Evolutionary conservation across 2,329 filamentous ascomycete species (phyloP), one percentile per base, ranked within the genome.

Genomic region (Alternaria tenuissima): DNA sequence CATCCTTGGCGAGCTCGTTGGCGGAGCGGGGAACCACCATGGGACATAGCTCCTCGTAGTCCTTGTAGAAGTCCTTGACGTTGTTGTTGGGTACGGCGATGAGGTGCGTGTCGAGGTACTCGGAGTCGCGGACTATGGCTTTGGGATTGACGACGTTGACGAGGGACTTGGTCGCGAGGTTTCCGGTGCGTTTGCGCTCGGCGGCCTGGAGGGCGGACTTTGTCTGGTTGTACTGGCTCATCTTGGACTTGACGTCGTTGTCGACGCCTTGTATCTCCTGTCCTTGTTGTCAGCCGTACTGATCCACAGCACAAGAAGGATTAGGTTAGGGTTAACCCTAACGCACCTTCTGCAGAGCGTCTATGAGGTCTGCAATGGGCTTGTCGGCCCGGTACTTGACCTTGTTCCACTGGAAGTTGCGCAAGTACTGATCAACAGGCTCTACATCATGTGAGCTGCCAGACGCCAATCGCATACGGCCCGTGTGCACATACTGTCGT

Each of bases 311-410:
- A 24, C 24, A 24, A 24, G 24, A 24, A 7, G 24, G 24, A 24
- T 24, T 24, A 24, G 24, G 24, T 24, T 24, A 24, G 24, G 24
- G 24, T 24, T 7, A 24, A 24, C 5, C 24, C 24, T 24, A 24
- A 39, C 70, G 14, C 71, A 92, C 92, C 88, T 96, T 97, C 76
- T 96, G 93, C 59, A 99, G 82, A 41, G 89, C 89, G 78, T 93
- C 91, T 70, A 97, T 90, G 61, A 98, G 85, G 76, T 98, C 94
- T 57, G 88, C 86, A 62, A 99, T 87, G 52, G 94, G 88, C 78
- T 94, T 96, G 80, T 99, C 95, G 64, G 92, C 90, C 72, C 95
- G 89, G 80, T 98, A 99, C 78, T 97, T 95, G 81, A 96, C 92
- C 81, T 95, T 97, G 83, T 98, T 98, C 95, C 95, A 99, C 67